Conservation (phyloP, 345 rosid species). For the Citrus sinensis region DVS_A1.0 CM039166.1:18840001-18840500, state of each 20-base stretch:
- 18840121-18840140: not conserved
- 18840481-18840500: constrained; percentile 27
- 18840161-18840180: no score
- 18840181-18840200: no score
- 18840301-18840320: not conserved
- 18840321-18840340: not conserved
- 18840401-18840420: not conserved
- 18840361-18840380: not conserved
- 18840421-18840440: constrained; percentile 1
- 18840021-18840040: no score
- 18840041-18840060: no score
- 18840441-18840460: constrained; percentile 33
- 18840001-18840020: not conserved
- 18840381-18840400: not conserved
- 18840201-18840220: no score
- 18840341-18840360: not conserved
- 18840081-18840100: no score
- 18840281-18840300: no score
- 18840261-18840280: no score
- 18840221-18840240: no score
- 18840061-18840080: no score
- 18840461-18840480: constrained; percentile 4
- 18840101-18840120: not conserved
- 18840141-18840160: not conserved
- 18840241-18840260: no score